Conservation (phyloP, 1,284 basidiomycete species). For the Pterulicium gracile region DNA sequence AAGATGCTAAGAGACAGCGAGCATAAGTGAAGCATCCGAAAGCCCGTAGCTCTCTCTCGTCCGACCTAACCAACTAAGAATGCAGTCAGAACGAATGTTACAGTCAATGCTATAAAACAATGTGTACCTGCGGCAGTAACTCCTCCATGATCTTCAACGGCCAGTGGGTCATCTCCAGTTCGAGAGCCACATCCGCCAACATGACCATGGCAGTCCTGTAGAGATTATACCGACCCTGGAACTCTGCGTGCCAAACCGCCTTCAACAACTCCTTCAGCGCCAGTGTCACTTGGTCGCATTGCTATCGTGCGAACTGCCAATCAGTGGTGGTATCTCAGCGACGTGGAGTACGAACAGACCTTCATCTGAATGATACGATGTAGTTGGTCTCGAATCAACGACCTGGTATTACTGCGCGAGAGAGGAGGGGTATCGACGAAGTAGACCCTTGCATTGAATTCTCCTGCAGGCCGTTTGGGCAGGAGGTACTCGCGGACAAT, state of each 20-base stretch:
- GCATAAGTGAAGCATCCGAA: slow-evolving; percentile 62
- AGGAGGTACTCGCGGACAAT: slow-evolving; percentile 54
- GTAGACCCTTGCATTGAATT: slow-evolving; percentile 44
- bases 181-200: slow-evolving; percentile 64
- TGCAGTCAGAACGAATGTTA: too few relatives aligned
- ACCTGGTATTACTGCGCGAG: background rate
- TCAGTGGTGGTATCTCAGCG: slow-evolving; percentile 5
- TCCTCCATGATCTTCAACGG: slow-evolving; percentile 57
- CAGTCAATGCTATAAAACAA: too few relatives aligned
- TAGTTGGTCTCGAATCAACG: slow-evolving; percentile 26
- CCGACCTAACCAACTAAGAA: slow-evolving; percentile 58
- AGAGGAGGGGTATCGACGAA: slow-evolving; percentile 22
- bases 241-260: slow-evolving; percentile 71
- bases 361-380: slow-evolving; percentile 53
- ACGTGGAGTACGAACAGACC: slow-evolving; percentile 25
- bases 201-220: slow-evolving; percentile 60
- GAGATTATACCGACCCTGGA: slow-evolving; percentile 51
- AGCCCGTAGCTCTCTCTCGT: slow-evolving; percentile 66
- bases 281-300: slow-evolving; percentile 47
- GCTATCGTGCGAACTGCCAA: slow-evolving; percentile 19
- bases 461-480: slow-evolving; percentile 41
- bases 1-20: slow-evolving; percentile 41
- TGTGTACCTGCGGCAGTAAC: slow-evolving; percentile 73
- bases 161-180: slow-evolving; percentile 63
- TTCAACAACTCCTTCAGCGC: slow-evolving; percentile 56